These are phyloP conservation scores for Talaromyces wortmannii DNA, from an alignment of 495 filamentous ascomycete species.

Conservation along the genomic window DNA sequence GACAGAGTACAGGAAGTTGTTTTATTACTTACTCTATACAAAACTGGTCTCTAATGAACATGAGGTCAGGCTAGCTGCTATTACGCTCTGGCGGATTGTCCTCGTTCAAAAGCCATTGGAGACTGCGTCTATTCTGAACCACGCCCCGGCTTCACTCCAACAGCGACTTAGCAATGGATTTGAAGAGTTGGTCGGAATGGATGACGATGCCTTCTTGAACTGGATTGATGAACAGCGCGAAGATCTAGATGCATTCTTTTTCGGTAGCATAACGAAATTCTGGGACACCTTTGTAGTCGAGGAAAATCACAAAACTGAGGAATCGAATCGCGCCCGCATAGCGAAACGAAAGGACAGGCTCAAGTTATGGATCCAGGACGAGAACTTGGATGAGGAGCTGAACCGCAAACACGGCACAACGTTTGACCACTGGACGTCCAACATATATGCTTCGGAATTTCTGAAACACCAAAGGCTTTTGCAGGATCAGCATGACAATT, in stretches of 20 bases:
- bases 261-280: constrained; percentile 63
- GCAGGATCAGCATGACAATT: constrained; percentile 90
- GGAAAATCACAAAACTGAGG: constrained; percentile 71
- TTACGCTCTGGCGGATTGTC: constrained; percentile 81
- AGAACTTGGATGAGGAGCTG: constrained; percentile 59
- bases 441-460: constrained; percentile 87
- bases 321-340: constrained; percentile 60
- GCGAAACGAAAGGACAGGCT: constrained; percentile 74
- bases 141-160: constrained; percentile 62
- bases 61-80: constrained; percentile 66
- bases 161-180: constrained; percentile 70
- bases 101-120: constrained; percentile 92
- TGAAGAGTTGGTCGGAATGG: constrained; percentile 74
- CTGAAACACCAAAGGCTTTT: constrained; percentile 79
- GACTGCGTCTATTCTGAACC: constrained; percentile 60
- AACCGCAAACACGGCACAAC: constrained; percentile 74
- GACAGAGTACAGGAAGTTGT: constrained; percentile 66
- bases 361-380: constrained; percentile 66
- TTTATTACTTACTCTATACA: constrained; percentile 86
- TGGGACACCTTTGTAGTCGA: constrained; percentile 81
- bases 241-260: constrained; percentile 75
- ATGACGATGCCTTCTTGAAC: constrained; percentile 74
- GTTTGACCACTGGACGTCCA: constrained; percentile 85
- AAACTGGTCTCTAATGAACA: constrained; percentile 62
- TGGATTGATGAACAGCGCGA: constrained; percentile 85